Percentiles rank a stretch among this genome's conserved stretches.
These are phyloP conservation scores for Eutrema salsugineum DNA, from an alignment of 441 rosid species.

Conservation along the genomic window DNA sequence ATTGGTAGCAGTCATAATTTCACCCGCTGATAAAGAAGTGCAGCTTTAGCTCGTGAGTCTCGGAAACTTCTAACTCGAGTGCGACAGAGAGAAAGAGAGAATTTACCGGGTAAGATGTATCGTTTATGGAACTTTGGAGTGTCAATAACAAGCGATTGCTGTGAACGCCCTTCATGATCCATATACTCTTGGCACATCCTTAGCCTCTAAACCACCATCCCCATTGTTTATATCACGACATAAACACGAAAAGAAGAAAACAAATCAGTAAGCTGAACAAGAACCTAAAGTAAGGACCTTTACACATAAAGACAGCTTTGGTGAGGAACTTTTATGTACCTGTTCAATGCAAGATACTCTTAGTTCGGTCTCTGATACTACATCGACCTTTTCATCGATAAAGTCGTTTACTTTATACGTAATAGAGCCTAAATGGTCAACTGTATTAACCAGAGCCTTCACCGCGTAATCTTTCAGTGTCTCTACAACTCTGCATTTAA, in stretches of 20 bases:
- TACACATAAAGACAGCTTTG: background rate
- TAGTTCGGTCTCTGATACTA: slow-evolving; percentile 72
- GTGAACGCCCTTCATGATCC: slow-evolving; percentile 82
- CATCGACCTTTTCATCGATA: slow-evolving; percentile 79
- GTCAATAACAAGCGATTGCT: slow-evolving; percentile 72
- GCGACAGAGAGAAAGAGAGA: background rate
- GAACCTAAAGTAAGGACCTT: background rate
- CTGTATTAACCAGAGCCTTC: slow-evolving; percentile 90
- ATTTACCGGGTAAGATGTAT: slow-evolving; percentile 82
- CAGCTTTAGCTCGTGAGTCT: background rate
- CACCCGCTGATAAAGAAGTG: slow-evolving; percentile 57
- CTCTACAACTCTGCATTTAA: slow-evolving; percentile 72
- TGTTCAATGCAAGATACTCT: slow-evolving; percentile 84
- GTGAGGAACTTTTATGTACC: slow-evolving; percentile 34
- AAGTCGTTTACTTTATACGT: slow-evolving; percentile 85
- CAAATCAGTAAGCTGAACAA: background rate
- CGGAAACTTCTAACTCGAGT: background rate
- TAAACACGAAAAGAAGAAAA: background rate
- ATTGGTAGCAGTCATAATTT: slow-evolving; percentile 55
- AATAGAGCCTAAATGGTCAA: slow-evolving; percentile 95
- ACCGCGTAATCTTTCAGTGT: slow-evolving; percentile 90
- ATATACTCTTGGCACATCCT: slow-evolving; percentile 83
- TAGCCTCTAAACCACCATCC: slow-evolving; percentile 54
- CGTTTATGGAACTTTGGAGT: slow-evolving; percentile 90
- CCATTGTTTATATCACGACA: background rate